These are phyloP conservation scores for Vitis rotundifolia DNA, from an alignment of 164 flowering plant genomes.

Conservation along the genomic window DNA sequence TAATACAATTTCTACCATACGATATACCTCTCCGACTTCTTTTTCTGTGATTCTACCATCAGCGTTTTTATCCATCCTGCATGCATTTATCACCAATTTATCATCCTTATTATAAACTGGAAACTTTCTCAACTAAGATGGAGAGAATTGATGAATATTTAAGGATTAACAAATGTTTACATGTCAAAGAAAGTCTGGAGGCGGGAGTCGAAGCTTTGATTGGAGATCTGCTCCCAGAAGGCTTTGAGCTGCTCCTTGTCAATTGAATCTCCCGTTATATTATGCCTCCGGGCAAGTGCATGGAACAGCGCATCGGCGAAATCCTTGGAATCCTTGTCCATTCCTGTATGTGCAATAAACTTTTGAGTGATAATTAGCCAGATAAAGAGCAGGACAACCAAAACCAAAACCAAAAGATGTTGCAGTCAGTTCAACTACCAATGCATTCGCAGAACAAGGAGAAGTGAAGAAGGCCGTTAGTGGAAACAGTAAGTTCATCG, in stretches of 20 bases:
- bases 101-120: neutral
- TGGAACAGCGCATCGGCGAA: slow-evolving; percentile 32
- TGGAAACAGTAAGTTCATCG: slow-evolving; percentile 20
- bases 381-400: no score
- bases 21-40: slow-evolving; percentile 60
- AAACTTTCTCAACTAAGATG: neutral
- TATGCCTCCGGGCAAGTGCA: slow-evolving; percentile 17
- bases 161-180: slow-evolving; percentile 8
- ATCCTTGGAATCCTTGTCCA: slow-evolving; percentile 31
- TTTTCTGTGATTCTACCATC: slow-evolving; percentile 61
- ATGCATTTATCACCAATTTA: neutral
- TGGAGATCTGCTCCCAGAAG: slow-evolving; percentile 37
- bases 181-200: slow-evolving; percentile 40
- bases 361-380: no score
- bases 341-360: slow-evolving; percentile 17
- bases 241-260: slow-evolving; percentile 22
- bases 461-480: slow-evolving; percentile 21
- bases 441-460: slow-evolving; percentile 30
- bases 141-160: neutral
- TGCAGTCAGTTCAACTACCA: slow-evolving; percentile 13
- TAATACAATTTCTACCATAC: neutral
- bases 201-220: slow-evolving; percentile 36
- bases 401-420: neutral
- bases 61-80: slow-evolving; percentile 70
- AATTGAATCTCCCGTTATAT: slow-evolving; percentile 17